Evolutionary conservation across 2,329 filamentous ascomycete species (phyloP).

Genomic region (Westerdykella ornata): DNA sequence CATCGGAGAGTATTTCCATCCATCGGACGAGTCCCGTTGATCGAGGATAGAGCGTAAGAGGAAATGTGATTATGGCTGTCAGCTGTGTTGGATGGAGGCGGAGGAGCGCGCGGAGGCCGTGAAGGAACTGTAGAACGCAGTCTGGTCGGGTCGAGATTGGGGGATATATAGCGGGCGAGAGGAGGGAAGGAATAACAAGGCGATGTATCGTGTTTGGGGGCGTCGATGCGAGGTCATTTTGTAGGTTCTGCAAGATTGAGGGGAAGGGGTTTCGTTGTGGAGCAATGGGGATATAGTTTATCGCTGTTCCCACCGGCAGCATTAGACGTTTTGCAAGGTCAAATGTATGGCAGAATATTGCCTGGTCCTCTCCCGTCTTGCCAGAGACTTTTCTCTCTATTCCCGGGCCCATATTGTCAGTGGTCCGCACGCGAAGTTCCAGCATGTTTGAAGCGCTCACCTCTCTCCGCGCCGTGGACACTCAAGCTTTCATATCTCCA

Average conservation of each 20-base stretch:
- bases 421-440: neutral
- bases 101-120: constrained; percentile 67
- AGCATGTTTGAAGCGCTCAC: constrained; percentile 41
- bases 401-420: neutral
- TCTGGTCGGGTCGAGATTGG: constrained; percentile 62
- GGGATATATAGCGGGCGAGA: constrained; percentile 80
- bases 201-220: constrained; percentile 63
- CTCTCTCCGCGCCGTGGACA: constrained; percentile 60
- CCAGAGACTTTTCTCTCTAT: constrained; percentile 6
- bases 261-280: constrained; percentile 48
- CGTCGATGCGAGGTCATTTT: constrained; percentile 46
- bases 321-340: constrained; percentile 47
- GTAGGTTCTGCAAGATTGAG: constrained; percentile 56
- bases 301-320: constrained; percentile 35
- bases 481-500: constrained; percentile 91
- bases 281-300: constrained; percentile 53
- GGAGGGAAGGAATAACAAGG: constrained; percentile 73
- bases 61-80: constrained; percentile 69
- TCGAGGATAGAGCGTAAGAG: constrained; percentile 72
- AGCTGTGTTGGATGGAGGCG: constrained; percentile 59
- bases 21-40: constrained; percentile 69
- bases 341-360: constrained; percentile 47
- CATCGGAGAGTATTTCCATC: constrained; percentile 79
- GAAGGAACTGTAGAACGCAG: constrained; percentile 72
- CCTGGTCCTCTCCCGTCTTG: constrained; percentile 33